Percentiles rank a stretch among this genome's conserved stretches.
Evolutionary conservation across 768 basidiomycete species (phyloP).

Genomic region (Phylloporus arenicola): DNA sequence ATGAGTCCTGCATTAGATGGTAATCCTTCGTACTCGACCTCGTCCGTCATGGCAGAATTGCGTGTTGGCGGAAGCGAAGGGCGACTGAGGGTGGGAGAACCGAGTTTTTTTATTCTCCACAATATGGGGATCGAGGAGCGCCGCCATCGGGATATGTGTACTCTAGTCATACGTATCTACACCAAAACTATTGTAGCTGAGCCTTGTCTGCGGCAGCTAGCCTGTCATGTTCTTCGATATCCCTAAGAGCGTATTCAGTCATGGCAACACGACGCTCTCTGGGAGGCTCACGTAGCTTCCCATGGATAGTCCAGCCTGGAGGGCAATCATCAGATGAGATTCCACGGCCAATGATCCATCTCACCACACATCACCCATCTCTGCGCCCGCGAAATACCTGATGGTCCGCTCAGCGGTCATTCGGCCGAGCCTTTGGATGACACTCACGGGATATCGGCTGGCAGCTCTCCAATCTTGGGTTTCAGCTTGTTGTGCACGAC

Average conservation of each 20-base stretch:
- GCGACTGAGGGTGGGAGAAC: conserved; percentile 7
- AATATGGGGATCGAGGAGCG: neutral
- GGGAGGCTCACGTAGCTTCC: conserved; percentile 59
- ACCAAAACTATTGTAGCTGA: neutral
- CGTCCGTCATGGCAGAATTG: conserved; percentile 37
- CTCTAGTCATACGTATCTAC: neutral
- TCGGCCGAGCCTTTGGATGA: neutral
- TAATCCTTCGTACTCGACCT: conserved; percentile 61
- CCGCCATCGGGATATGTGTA: neutral
- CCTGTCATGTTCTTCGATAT: conserved; percentile 73
- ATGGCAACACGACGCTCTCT: neutral
- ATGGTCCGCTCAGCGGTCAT: conserved; percentile 1
- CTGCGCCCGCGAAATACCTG: conserved; percentile 78
- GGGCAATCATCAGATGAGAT: conserved; percentile 13
- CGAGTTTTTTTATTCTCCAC: conserved; percentile 9
- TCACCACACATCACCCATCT: conserved; percentile 69
- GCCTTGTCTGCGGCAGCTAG: conserved; percentile 45
- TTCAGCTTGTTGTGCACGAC: conserved; percentile 95
- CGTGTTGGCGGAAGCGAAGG: too few relatives aligned
- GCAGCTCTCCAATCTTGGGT: conserved; percentile 72
- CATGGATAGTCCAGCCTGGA: conserved; percentile 80
- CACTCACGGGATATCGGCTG: conserved; percentile 57
- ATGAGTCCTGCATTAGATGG: conserved; percentile 76
- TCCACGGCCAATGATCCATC: conserved; percentile 21
- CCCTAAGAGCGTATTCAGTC: conserved; percentile 34